Percentiles rank a stretch among this genome's conserved stretches.
Conservation (phyloP, 2,329 filamentous ascomycete genomes). For the Fusarium fracticaudum region DNA sequence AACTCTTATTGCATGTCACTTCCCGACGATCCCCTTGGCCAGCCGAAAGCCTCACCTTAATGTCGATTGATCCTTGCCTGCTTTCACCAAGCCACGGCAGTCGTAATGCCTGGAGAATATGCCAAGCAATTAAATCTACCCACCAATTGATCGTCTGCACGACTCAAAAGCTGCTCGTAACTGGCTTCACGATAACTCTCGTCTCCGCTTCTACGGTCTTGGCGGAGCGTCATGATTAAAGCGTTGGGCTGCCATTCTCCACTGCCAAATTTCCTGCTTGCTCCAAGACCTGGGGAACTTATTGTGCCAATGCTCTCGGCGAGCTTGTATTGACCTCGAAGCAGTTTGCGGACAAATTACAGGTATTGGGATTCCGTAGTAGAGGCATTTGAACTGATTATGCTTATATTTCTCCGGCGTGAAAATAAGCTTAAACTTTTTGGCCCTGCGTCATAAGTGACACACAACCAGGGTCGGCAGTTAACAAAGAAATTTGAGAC, state of each 20-base stretch:
- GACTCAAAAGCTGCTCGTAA: conserved; percentile 3
- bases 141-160: conserved; percentile 20
- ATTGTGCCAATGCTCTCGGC: neutral
- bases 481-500: neutral
- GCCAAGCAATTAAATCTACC: conserved; percentile 7
- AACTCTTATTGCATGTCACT: neutral
- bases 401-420: conserved; percentile 8
- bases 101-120: conserved; percentile 19
- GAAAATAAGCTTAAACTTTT: neutral
- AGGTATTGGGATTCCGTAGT: neutral
- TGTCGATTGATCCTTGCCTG: neutral
- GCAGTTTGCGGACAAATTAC: no score
- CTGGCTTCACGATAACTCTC: neutral
- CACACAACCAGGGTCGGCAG: conserved; percentile 1
- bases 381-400: neutral
- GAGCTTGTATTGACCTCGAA: neutral
- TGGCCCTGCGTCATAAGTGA: neutral
- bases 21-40: conserved; percentile 7
- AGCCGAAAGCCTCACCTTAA: conserved; percentile 23
- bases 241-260: conserved; percentile 6
- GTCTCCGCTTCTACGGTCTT: conserved; percentile 13
- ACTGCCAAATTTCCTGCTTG: conserved; percentile 6
- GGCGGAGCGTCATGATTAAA: conserved; percentile 31
- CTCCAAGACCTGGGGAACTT: neutral
- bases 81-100: conserved; percentile 25